These are phyloP conservation scores for Candida coquimbonensis DNA, from an alignment of 805 yeast genomes.

Conservation along the genomic window DNA sequence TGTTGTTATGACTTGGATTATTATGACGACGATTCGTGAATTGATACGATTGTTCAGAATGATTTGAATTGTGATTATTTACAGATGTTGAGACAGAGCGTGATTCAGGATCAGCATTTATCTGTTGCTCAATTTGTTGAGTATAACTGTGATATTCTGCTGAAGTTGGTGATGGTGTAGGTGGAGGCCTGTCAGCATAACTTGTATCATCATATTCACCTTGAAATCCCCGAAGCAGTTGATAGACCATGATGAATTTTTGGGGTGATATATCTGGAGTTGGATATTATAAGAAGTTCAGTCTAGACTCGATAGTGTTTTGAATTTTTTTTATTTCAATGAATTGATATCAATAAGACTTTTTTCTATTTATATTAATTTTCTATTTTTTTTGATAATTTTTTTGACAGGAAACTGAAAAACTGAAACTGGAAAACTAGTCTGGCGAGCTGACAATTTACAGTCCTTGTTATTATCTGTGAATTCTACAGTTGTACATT, in stretches of 20 bases:
- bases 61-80: not conserved
- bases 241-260: not conserved
- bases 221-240: conserved; percentile 1
- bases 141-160: conserved; percentile 13
- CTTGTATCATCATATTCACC: conserved; percentile 1
- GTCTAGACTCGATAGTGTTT: too few relatives aligned
- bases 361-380: too few relatives aligned
- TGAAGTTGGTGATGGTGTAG: conserved; percentile 25
- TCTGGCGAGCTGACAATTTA: too few relatives aligned
- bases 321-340: too few relatives aligned
- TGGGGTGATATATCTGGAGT: too few relatives aligned
- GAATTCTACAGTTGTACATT: too few relatives aligned
- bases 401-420: too few relatives aligned
- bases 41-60: not conserved
- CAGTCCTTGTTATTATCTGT: too few relatives aligned
- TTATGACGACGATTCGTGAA: not conserved
- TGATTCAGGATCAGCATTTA: not conserved
- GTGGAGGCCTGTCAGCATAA: conserved; percentile 37
- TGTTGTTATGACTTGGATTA: not conserved
- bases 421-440: too few relatives aligned
- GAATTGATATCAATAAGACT: too few relatives aligned
- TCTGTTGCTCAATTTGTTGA: conserved; percentile 4
- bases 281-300: too few relatives aligned
- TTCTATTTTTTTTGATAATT: too few relatives aligned
- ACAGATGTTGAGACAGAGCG: not conserved